A percentile compares a stretch with the other conserved stretches of the same genome.
These are phyloP conservation scores for Aureobasidium sp. DNA, from an alignment of 2,329 filamentous ascomycete species.

Conservation along the genomic window DNA sequence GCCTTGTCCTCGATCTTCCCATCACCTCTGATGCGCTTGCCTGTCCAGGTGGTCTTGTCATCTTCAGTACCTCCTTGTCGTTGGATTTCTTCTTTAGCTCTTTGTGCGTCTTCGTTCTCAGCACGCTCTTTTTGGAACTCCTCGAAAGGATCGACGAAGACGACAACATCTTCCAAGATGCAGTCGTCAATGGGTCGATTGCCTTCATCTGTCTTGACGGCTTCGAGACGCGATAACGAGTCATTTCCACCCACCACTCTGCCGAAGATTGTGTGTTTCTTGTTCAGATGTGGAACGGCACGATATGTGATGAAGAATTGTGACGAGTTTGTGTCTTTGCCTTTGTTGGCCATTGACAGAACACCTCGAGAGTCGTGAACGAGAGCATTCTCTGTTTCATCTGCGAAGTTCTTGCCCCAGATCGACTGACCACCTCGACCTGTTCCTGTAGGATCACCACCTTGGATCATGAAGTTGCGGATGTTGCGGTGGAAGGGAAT, in stretches of 20 bases:
- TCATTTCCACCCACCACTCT: conserved; percentile 65
- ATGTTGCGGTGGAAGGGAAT: conserved; percentile 91
- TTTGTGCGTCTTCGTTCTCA: conserved; percentile 49
- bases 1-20: conserved; percentile 45
- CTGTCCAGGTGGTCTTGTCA: conserved; percentile 90
- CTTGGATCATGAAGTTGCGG: conserved; percentile 94
- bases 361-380: conserved; percentile 74
- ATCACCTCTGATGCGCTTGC: conserved; percentile 70
- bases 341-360: conserved; percentile 95
- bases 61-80: conserved; percentile 69
- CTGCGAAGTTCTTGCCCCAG: conserved; percentile 90
- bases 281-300: conserved; percentile 73
- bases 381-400: conserved; percentile 84
- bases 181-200: conserved; percentile 72
- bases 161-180: conserved; percentile 68
- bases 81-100: conserved; percentile 55
- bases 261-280: conserved; percentile 96
- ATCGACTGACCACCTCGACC: conserved; percentile 83
- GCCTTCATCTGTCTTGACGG: conserved; percentile 61
- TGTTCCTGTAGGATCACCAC: conserved; percentile 86
- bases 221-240: conserved; percentile 67
- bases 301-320: conserved; percentile 96
- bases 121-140: conserved; percentile 68
- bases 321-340: conserved; percentile 91
- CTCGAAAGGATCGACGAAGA: conserved; percentile 91